Conservation (phyloP, 352 stramenopile species). For the Globisporangium perplexum region DNA sequence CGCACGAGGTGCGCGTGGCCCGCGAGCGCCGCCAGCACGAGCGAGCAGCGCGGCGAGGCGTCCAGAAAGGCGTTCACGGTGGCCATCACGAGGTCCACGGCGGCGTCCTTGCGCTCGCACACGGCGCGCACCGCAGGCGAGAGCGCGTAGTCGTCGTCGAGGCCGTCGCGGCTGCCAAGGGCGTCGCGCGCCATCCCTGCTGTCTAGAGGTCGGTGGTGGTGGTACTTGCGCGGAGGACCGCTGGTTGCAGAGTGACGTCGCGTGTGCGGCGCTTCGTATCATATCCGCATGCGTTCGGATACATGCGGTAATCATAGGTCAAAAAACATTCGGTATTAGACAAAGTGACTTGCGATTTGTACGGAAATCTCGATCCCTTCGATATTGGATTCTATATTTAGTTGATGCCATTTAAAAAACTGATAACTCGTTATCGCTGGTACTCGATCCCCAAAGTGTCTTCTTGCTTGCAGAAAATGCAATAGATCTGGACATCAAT, state of each 20-base stretch:
- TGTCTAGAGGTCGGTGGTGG: no score
- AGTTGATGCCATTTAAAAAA: neutral
- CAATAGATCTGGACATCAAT: no score
- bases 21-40: conserved; percentile 43
- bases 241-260: neutral
- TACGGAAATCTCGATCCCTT: neutral
- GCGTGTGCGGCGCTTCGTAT: neutral
- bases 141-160: conserved; percentile 4
- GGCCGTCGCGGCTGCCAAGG: no score
- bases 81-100: conserved; percentile 42
- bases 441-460: no score
- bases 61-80: conserved; percentile 54
- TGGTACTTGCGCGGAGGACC: neutral
- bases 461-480: no score
- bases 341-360: neutral
- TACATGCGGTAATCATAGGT: neutral
- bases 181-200: neutral
- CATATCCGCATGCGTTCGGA: neutral
- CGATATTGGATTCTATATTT: neutral
- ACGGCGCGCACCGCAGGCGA: conserved; percentile 48
- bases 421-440: neutral
- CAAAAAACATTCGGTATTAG: neutral
- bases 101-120: conserved; percentile 35
- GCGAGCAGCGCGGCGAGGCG: conserved; percentile 36
- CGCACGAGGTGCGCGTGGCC: conserved; percentile 50